phyloP scores from a whole-genome alignment of 1,139 yeast species.

The Entelexis paramagnoliae region DNA sequence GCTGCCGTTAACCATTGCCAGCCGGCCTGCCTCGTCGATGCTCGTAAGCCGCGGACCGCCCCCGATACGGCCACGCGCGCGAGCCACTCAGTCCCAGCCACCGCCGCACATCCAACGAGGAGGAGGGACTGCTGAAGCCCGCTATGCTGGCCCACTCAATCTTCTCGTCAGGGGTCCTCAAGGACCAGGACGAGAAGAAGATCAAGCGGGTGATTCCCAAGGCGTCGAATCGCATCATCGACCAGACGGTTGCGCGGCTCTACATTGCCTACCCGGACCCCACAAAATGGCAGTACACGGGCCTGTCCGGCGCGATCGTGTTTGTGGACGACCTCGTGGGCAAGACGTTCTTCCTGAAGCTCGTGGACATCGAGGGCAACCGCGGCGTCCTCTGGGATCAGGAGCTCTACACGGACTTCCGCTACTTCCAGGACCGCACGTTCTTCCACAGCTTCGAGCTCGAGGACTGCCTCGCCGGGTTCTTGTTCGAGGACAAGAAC shows the following conservation, averaged over 20 bases:
- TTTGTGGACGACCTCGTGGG: constrained; percentile 90
- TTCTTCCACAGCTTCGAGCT: constrained; percentile 91
- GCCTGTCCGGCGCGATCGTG: constrained; percentile 75
- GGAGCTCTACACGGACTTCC: constrained; percentile 78
- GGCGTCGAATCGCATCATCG: constrained; percentile 74
- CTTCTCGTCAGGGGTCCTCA: constrained; percentile 30
- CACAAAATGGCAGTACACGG: constrained; percentile 76
- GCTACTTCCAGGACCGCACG: constrained; percentile 84
- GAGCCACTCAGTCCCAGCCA: constrained; percentile 1
- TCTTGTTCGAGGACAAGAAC: constrained; percentile 74
- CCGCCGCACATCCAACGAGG: neutral
- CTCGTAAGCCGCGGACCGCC: too few relatives aligned
- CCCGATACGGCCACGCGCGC: neutral
- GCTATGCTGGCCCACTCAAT: constrained; percentile 20
- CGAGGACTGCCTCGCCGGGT: constrained; percentile 83
- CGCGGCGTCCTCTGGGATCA: constrained; percentile 96
- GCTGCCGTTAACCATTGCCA: too few relatives aligned
- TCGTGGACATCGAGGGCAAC: constrained; percentile 72
- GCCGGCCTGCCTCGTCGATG: too few relatives aligned
- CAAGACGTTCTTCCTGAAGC: constrained; percentile 78
- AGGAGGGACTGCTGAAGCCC: neutral
- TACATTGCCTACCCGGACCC: constrained; percentile 86
- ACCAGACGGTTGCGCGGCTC: constrained; percentile 81
- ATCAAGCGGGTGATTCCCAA: constrained; percentile 84
- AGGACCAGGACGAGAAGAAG: constrained; percentile 69